Percentiles rank a stretch among this genome's conserved stretches.
Conservation (phyloP, 139 green algal species). For the Diplosphaera chodatii region DNA sequence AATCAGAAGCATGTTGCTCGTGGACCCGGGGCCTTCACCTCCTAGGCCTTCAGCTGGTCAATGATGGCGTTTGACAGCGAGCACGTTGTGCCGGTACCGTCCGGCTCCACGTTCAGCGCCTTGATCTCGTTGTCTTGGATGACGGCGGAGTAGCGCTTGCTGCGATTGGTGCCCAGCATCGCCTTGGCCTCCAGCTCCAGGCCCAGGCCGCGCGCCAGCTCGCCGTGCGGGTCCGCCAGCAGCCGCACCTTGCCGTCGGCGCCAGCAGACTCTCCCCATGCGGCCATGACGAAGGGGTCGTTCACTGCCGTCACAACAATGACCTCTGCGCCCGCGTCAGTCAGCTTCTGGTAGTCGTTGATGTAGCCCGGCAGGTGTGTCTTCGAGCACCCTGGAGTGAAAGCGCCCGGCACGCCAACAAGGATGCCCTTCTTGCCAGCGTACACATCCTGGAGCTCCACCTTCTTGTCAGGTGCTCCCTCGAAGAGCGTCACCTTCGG, state of each 20-base stretch:
- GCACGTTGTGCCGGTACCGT: slow-evolving; percentile 26
- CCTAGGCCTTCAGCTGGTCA: slow-evolving; percentile 27
- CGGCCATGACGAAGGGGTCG: slow-evolving; percentile 69
- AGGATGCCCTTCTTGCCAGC: slow-evolving; percentile 72
- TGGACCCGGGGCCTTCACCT: too few species aligned
- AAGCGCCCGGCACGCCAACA: slow-evolving; percentile 56
- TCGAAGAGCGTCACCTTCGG: slow-evolving; percentile 45
- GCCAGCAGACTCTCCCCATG: slow-evolving; percentile 56
- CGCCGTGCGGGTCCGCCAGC: slow-evolving; percentile 44
- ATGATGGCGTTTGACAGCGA: slow-evolving; percentile 30
- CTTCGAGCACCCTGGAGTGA: slow-evolving; percentile 47
- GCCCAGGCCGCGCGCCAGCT: slow-evolving; percentile 60
- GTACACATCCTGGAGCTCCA: slow-evolving; percentile 47
- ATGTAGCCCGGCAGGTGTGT: slow-evolving; percentile 56
- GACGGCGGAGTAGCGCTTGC: slow-evolving; percentile 37
- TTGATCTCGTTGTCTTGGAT: slow-evolving; percentile 44
- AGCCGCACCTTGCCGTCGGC: slow-evolving; percentile 46
- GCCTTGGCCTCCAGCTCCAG: slow-evolving; percentile 51
- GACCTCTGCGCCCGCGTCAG: slow-evolving; percentile 39
- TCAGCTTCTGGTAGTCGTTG: slow-evolving; percentile 35
- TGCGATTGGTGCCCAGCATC: slow-evolving; percentile 37
- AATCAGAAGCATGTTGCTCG: too few species aligned
- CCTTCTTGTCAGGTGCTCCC: slow-evolving; percentile 17
- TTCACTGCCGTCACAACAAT: slow-evolving; percentile 54
- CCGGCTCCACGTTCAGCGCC: slow-evolving; percentile 36